These are phyloP conservation scores for Ilyonectria robusta DNA, from an alignment of 2,329 filamentous ascomycete species.

Conservation along the genomic window DNA sequence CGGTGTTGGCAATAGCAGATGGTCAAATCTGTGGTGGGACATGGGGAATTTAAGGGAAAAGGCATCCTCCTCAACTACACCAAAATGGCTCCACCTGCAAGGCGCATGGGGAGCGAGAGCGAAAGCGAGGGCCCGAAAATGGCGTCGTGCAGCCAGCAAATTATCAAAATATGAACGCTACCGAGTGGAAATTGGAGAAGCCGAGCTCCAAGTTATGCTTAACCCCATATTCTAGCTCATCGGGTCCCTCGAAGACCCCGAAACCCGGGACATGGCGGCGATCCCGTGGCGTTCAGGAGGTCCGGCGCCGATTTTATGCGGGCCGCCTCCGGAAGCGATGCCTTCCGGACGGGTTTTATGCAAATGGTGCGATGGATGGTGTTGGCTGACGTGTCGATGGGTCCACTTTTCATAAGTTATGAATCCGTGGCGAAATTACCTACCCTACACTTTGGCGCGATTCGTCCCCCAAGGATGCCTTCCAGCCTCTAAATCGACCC, in stretches of 20 bases:
- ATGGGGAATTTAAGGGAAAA: neutral
- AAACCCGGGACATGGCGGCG: neutral
- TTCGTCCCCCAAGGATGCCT: neutral
- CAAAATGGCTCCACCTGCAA: constrained; percentile 1
- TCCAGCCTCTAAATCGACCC: neutral
- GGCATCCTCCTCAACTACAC: neutral
- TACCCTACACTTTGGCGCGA: neutral
- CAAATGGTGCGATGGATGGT: neutral
- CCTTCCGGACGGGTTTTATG: constrained; percentile 6
- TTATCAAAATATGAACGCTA: neutral
- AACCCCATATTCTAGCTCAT: neutral
- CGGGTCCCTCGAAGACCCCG: constrained; percentile 16
- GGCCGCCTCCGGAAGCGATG: neutral
- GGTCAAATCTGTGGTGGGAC: neutral
- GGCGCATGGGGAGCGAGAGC: neutral
- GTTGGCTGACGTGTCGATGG: neutral
- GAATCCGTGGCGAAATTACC: neutral
- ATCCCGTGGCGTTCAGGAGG: neutral
- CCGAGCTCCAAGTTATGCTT: constrained; percentile 8
- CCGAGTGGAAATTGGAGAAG: neutral
- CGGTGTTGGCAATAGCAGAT: neutral
- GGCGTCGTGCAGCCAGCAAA: neutral
- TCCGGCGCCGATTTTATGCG: constrained; percentile 14
- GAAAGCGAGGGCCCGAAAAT: neutral
- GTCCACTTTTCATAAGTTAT: neutral